phyloP scores from a whole-genome alignment of 164 flowering plant species.

The Annona cherimola region DNA sequence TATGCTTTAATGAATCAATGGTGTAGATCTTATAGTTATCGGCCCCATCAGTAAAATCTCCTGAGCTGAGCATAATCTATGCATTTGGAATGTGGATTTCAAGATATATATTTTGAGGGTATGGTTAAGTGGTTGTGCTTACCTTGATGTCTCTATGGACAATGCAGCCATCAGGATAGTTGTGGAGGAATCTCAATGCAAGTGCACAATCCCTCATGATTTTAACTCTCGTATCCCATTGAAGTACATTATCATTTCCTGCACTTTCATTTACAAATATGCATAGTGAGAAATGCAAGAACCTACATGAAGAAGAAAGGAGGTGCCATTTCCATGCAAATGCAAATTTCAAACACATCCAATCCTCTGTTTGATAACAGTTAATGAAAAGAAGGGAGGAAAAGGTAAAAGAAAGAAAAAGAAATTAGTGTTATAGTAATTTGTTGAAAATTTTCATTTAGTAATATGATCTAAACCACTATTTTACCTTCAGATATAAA shows the following conservation, averaged over 20 bases:
- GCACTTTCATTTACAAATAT: neutral
- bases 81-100: neutral
- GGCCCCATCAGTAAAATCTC: neutral
- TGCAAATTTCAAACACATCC: no score
- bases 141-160: slow-evolving; percentile 81
- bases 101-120: neutral
- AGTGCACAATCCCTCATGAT: slow-evolving; percentile 61
- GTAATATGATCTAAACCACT: no score
- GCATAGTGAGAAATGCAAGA: neutral
- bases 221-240: slow-evolving; percentile 58
- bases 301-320: neutral
- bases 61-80: neutral
- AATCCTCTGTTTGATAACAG: no score
- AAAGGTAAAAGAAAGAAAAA: no score
- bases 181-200: slow-evolving; percentile 61
- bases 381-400: no score
- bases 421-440: no score
- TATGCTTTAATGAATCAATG: neutral
- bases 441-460: no score
- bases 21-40: neutral
- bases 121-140: slow-evolving; percentile 1
- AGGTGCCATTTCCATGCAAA: neutral
- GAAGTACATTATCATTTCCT: slow-evolving; percentile 40
- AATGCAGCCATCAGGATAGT: slow-evolving; percentile 51
- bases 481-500: no score